Evolutionary conservation across 208 protist species (phyloP).

Genomic region (Phytomonas francai): DNA sequence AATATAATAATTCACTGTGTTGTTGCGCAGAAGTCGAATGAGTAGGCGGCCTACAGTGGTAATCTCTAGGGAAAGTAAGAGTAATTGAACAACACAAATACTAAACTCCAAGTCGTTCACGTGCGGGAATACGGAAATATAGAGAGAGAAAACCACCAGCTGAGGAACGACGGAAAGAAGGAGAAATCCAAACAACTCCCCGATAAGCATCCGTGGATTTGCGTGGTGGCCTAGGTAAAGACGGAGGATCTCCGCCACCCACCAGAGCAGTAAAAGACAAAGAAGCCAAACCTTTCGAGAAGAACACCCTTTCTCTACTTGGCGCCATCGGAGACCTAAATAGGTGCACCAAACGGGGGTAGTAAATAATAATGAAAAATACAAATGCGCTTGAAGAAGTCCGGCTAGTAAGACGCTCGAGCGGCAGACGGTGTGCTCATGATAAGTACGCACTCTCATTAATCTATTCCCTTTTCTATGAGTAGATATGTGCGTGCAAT

Average conservation of each 20-base stretch:
- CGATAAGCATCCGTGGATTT: slow-evolving; percentile 37
- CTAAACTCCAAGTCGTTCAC: slow-evolving; percentile 52
- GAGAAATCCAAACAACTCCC: slow-evolving; percentile 39
- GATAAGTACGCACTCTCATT: slow-evolving; percentile 71
- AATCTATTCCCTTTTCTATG: too few relatives aligned
- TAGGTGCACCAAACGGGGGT: slow-evolving; percentile 40
- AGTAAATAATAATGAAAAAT: slow-evolving; percentile 51
- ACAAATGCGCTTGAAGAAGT: slow-evolving; percentile 29
- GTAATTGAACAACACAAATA: slow-evolving; percentile 49
- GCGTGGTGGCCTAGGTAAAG: slow-evolving; percentile 33
- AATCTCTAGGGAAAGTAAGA: slow-evolving; percentile 37
- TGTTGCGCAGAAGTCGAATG: slow-evolving; percentile 36
- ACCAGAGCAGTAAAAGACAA: slow-evolving; percentile 38
- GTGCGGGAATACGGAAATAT: slow-evolving; percentile 26
- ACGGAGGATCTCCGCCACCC: slow-evolving; percentile 32
- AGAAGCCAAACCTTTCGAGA: slow-evolving; percentile 36
- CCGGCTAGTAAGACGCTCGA: slow-evolving; percentile 40
- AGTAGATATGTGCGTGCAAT: too few relatives aligned
- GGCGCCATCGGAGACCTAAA: slow-evolving; percentile 28
- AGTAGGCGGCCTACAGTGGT: slow-evolving; percentile 25
- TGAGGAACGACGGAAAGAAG: slow-evolving; percentile 46
- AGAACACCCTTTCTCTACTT: slow-evolving; percentile 8
- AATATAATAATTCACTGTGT: slow-evolving; percentile 71
- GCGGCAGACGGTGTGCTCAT: slow-evolving; percentile 42
- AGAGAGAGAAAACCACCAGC: slow-evolving; percentile 35